phyloP scores from a whole-genome alignment of 78 protist genomes.

The Dictyostelium brefeldianum region DNA sequence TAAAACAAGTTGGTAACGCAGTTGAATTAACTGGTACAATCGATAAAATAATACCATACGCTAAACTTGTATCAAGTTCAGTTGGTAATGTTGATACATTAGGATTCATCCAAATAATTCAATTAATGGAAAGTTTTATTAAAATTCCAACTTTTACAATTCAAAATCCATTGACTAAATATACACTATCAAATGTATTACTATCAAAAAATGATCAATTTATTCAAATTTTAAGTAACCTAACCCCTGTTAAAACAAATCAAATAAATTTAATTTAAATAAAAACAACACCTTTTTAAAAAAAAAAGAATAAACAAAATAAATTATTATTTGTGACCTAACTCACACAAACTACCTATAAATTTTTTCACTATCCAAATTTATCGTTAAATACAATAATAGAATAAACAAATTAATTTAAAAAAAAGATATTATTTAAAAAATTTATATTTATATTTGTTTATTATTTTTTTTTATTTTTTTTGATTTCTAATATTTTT shows the following conservation, averaged over 20 bases:
- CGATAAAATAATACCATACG: not conserved
- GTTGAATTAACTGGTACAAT: not conserved
- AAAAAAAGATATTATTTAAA: too few relatives aligned
- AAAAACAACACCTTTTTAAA: too few relatives aligned
- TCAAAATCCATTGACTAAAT: slow-evolving; percentile 7
- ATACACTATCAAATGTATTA: not conserved
- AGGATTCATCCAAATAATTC: slow-evolving; percentile 22
- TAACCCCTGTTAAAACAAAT: not conserved
- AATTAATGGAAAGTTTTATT: not conserved
- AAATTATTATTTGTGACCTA: too few relatives aligned
- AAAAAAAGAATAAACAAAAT: too few relatives aligned
- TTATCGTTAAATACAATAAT: too few relatives aligned
- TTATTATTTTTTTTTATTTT: too few relatives aligned
- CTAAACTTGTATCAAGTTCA: not conserved
- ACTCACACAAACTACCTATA: too few relatives aligned
- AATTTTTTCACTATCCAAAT: too few relatives aligned
- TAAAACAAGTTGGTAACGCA: not conserved
- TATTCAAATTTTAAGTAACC: not conserved
- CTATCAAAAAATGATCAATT: not conserved
- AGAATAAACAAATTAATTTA: too few relatives aligned
- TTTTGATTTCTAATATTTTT: too few relatives aligned
- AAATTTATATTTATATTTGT: too few relatives aligned
- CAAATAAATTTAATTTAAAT: too few relatives aligned
- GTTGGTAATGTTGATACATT: slow-evolving; percentile 27
- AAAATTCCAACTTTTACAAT: not conserved